Evolutionary conservation across 176 grass and related monocot species (phyloP).

Genomic region (Thalia dealbata): DNA sequence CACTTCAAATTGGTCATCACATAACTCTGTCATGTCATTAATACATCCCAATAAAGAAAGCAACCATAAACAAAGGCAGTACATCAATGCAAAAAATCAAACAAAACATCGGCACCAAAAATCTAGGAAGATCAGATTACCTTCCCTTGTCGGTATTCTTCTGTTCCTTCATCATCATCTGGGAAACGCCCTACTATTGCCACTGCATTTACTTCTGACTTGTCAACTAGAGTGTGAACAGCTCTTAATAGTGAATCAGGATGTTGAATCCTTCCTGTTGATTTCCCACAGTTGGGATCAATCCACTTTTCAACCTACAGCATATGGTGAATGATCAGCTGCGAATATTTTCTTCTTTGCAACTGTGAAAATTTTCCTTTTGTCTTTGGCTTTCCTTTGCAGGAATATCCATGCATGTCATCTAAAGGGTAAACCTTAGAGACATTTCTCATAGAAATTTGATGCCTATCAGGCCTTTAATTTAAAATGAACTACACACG

Average conservation of each 20-base stretch:
- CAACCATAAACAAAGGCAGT: background rate
- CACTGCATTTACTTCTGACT: conserved; percentile 59
- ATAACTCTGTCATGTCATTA: background rate
- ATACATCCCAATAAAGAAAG: background rate
- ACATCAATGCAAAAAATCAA: background rate
- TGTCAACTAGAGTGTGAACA: conserved; percentile 41
- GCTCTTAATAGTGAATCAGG: conserved; percentile 68
- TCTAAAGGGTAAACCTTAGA: background rate
- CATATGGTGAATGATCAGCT: background rate
- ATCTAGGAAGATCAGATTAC: conserved; percentile 24
- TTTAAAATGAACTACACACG: background rate
- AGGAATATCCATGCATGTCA: background rate
- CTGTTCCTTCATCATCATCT: conserved; percentile 62
- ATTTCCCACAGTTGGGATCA: conserved; percentile 70
- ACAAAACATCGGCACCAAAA: background rate
- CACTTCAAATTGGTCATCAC: background rate
- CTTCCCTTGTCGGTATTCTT: conserved; percentile 66
- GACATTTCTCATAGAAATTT: background rate
- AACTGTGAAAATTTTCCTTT: background rate
- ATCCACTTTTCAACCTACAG: conserved; percentile 75
- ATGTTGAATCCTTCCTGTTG: conserved; percentile 59
- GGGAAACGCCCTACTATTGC: conserved; percentile 79
- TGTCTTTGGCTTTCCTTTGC: background rate
- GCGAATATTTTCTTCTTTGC: background rate
- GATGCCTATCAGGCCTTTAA: background rate